These are phyloP conservation scores for Paramecium octaurelia DNA, from an alignment of 73 alveolate genomes.

Conservation along the genomic window DNA sequence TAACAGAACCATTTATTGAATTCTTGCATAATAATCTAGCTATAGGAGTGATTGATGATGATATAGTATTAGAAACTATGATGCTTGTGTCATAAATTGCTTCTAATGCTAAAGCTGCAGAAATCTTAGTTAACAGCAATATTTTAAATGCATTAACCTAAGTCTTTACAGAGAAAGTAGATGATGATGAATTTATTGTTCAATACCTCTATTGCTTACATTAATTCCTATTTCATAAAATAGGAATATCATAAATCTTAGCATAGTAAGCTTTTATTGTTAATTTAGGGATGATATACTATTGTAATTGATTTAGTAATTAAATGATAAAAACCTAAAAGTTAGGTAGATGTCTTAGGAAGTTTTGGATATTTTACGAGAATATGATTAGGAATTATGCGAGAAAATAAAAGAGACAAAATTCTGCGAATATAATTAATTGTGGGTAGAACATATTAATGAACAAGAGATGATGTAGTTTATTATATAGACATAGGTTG, in stretches of 20 bases:
- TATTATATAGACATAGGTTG: background rate
- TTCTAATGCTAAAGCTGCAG: constrained; percentile 63
- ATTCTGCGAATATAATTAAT: constrained; percentile 80
- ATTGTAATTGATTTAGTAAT: constrained; percentile 62
- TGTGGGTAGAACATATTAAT: constrained; percentile 75
- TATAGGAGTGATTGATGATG: constrained; percentile 83
- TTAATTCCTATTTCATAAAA: constrained; percentile 72
- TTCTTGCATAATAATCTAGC: constrained; percentile 76
- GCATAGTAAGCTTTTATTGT: background rate
- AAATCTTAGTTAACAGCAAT: constrained; percentile 57
- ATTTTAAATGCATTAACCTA: constrained; percentile 72
- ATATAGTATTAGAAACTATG: constrained; percentile 80
- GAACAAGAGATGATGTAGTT: background rate
- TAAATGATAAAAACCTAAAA: constrained; percentile 79
- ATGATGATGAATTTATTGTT: constrained; percentile 89
- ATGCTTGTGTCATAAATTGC: constrained; percentile 75
- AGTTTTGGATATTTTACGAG: constrained; percentile 78
- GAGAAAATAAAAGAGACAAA: constrained; percentile 80
- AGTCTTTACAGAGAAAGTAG: constrained; percentile 79
- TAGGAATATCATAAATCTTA: constrained; percentile 56
- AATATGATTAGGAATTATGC: constrained; percentile 78
- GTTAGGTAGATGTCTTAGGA: constrained; percentile 71
- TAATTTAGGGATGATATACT: constrained; percentile 42
- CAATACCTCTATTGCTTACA: constrained; percentile 75
- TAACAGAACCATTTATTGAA: constrained; percentile 70